A percentile compares a stretch with the other conserved stretches of the same genome.
These are phyloP conservation scores for Phytophthora boehmeriae DNA, from an alignment of 352 stramenopile genomes.

Conservation along the genomic window DNA sequence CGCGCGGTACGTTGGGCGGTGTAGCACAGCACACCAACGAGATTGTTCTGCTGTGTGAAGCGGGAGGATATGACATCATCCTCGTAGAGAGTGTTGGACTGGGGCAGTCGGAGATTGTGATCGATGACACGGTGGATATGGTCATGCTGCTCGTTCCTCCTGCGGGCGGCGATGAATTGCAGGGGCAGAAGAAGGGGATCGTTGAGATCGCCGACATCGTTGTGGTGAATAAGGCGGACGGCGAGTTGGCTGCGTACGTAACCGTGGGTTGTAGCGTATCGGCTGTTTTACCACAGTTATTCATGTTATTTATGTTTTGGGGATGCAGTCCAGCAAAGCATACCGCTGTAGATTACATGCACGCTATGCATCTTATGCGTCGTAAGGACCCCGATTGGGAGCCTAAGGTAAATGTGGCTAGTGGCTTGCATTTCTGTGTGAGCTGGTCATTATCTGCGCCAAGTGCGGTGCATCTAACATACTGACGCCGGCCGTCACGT, in stretches of 20 bases:
- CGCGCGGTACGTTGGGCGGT: conserved; percentile 79
- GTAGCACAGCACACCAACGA: conserved; percentile 87
- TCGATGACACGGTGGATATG: conserved; percentile 97
- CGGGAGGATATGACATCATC: conserved; percentile 94
- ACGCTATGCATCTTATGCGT: conserved; percentile 83
- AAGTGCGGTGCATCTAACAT: background rate
- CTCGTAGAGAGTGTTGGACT: conserved; percentile 98
- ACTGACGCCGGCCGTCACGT: conserved; percentile 1
- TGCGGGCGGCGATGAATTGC: conserved; percentile 95
- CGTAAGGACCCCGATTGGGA: conserved; percentile 86
- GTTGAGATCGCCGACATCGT: conserved; percentile 98
- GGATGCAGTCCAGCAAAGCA: conserved; percentile 68
- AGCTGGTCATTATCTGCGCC: background rate
- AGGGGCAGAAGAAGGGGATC: conserved; percentile 99
- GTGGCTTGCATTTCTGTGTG: background rate
- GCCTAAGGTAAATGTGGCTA: conserved; percentile 53
- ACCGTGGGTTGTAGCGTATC: background rate
- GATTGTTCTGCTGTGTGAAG: conserved; percentile 95
- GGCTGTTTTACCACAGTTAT: background rate
- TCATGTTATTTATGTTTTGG: too few relatives aligned
- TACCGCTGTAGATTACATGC: conserved; percentile 78
- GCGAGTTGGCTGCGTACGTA: conserved; percentile 66
- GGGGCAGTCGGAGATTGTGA: conserved; percentile 97
- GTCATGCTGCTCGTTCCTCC: conserved; percentile 95
- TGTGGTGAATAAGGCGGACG: conserved; percentile 98